These are phyloP conservation scores for Elongisporangium anandrum DNA, from an alignment of 352 stramenopile species.

Conservation along the genomic window DNA sequence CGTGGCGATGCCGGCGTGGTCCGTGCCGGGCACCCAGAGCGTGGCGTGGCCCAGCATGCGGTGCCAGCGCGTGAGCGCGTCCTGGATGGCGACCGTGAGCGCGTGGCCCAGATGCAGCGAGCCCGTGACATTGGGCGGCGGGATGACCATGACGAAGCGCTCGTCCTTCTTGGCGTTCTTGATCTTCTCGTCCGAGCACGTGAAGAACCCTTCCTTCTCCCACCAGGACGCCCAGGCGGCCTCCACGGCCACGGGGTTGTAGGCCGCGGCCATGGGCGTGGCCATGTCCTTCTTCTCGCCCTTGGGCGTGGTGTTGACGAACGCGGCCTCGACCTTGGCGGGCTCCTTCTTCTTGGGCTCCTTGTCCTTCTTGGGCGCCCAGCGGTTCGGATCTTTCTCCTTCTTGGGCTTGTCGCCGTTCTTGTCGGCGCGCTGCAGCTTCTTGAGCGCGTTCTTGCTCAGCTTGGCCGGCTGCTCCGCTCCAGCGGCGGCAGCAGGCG, in stretches of 20 bases:
- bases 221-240: slow-evolving; percentile 98
- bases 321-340: slow-evolving; percentile 36
- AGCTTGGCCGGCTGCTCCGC: slow-evolving; percentile 62
- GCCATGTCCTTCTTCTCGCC: slow-evolving; percentile 94
- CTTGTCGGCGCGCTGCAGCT: slow-evolving; percentile 87
- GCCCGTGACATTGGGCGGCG: slow-evolving; percentile 81
- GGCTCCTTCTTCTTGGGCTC: slow-evolving; percentile 85
- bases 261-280: slow-evolving; percentile 89
- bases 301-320: slow-evolving; percentile 93
- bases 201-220: slow-evolving; percentile 96
- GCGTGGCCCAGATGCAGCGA: slow-evolving; percentile 98
- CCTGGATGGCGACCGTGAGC: slow-evolving; percentile 97
- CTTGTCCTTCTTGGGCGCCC: slow-evolving; percentile 84
- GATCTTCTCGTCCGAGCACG: slow-evolving; percentile 86
- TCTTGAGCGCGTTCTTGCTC: slow-evolving; percentile 97
- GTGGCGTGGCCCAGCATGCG: slow-evolving; percentile 97
- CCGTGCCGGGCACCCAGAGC: slow-evolving; percentile 96
- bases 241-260: slow-evolving; percentile 97
- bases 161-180: slow-evolving; percentile 73
- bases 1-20: slow-evolving; percentile 99
- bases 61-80: slow-evolving; percentile 97
- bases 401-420: slow-evolving; percentile 88
- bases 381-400: slow-evolving; percentile 93
- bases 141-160: slow-evolving; percentile 97
- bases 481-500: background rate